Conservation (phyloP, 306 rosid genomes). For the Vigna trinervia region DNA sequence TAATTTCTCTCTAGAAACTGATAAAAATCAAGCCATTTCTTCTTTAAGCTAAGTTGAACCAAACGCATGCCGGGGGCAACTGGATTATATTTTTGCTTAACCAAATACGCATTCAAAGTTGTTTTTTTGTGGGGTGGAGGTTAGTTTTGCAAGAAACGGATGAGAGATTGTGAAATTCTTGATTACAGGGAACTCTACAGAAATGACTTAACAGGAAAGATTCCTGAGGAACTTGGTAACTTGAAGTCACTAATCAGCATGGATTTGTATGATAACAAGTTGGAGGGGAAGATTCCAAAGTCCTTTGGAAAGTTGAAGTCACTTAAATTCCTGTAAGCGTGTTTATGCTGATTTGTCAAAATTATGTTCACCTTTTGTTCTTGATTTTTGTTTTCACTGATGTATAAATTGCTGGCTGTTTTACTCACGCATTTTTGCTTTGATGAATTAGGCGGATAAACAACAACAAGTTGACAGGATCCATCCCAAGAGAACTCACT, state of each 20-base stretch:
- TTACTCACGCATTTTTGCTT: slow-evolving; percentile 20
- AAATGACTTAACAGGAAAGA: slow-evolving; percentile 73
- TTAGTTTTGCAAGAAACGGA: not conserved
- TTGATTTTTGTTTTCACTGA: not conserved
- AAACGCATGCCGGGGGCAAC: not conserved
- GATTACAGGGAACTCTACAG: slow-evolving; percentile 85
- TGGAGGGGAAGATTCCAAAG: slow-evolving; percentile 79
- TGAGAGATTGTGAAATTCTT: slow-evolving; percentile 40
- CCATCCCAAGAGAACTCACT: slow-evolving; percentile 87
- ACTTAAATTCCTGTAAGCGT: slow-evolving; percentile 81
- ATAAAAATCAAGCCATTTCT: no score
- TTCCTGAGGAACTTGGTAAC: slow-evolving; percentile 81
- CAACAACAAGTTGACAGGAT: slow-evolving; percentile 80
- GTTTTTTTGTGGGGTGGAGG: not conserved
- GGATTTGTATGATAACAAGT: slow-evolving; percentile 88
- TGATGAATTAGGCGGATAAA: slow-evolving; percentile 64
- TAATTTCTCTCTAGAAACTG: not conserved
- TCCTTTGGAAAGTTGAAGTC: slow-evolving; percentile 85
- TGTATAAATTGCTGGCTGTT: slow-evolving; percentile 29
- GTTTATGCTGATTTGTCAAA: slow-evolving; percentile 36
- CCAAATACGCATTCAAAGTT: not conserved
- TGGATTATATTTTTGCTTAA: not conserved
- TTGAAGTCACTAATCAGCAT: slow-evolving; percentile 77
- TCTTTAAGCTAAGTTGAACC: not conserved
- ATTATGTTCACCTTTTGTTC: not conserved